Evolutionary conservation across 805 yeast species (phyloP).

Genomic region (Yarrowia divulgata): DNA sequence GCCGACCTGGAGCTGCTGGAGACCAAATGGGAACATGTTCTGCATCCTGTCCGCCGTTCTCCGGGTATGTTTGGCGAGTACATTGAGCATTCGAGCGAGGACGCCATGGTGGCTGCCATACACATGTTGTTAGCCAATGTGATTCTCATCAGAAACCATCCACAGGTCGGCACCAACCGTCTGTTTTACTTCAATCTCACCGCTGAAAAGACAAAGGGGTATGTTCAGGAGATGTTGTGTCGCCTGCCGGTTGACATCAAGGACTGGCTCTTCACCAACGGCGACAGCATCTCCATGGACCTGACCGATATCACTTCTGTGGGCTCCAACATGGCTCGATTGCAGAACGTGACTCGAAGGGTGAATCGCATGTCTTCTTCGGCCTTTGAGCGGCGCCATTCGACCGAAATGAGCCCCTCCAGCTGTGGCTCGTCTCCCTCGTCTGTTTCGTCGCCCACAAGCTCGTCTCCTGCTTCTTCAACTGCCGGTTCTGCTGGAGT

Average conservation of each 20-base stretch:
- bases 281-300: conserved; percentile 18
- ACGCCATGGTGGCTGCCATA: conserved; percentile 33
- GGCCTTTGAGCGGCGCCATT: conserved; percentile 6
- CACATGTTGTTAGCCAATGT: conserved; percentile 30
- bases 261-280: conserved; percentile 38
- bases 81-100: conserved; percentile 25
- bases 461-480: conserved; percentile 19
- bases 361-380: neutral
- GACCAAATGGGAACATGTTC: conserved; percentile 21
- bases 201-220: conserved; percentile 14
- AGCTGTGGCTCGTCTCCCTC: conserved; percentile 23
- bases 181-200: conserved; percentile 26
- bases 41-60: neutral
- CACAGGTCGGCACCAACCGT: conserved; percentile 20
- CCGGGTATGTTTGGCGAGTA: conserved; percentile 12
- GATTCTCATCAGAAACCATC: conserved; percentile 30
- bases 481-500: conserved; percentile 15
- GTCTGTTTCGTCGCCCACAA: conserved; percentile 7
- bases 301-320: conserved; percentile 25
- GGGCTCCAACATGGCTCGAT: conserved; percentile 32
- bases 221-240: conserved; percentile 25
- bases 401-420: conserved; percentile 30
- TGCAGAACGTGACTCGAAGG: conserved; percentile 7
- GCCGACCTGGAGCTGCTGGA: conserved; percentile 13
- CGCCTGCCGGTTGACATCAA: conserved; percentile 31